Evolutionary conservation across 768 basidiomycete species (phyloP).

Genomic region (Xerocomus potaroensis): DNA sequence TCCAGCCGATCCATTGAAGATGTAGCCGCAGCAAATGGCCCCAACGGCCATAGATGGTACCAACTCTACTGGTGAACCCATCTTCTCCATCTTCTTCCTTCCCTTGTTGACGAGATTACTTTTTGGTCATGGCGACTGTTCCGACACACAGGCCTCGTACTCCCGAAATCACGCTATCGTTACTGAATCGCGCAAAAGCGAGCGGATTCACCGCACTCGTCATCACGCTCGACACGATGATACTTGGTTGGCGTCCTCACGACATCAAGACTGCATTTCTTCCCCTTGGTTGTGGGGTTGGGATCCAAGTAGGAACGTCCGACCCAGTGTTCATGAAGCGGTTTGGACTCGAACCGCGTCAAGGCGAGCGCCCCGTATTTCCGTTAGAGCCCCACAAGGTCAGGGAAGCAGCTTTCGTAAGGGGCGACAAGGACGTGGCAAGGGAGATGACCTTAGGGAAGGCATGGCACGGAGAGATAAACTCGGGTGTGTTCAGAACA

Average conservation of each 20-base stretch:
- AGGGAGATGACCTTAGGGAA: conserved; percentile 43
- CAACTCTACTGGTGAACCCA: conserved; percentile 42
- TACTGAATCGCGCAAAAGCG: conserved; percentile 62
- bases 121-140: no score
- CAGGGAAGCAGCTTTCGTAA: conserved; percentile 34
- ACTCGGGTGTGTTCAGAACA: conserved; percentile 55
- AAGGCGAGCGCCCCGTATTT: conserved; percentile 41
- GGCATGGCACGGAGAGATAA: conserved; percentile 61
- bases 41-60: conserved; percentile 42
- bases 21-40: conserved; percentile 43
- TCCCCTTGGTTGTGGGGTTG: conserved; percentile 63
- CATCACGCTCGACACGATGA: conserved; percentile 75
- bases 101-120: no score
- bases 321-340: conserved; percentile 78
- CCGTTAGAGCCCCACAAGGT: conserved; percentile 54
- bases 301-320: conserved; percentile 61
- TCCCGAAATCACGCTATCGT: conserved; percentile 56
- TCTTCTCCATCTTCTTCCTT: no score
- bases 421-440: conserved; percentile 46
- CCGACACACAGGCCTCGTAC: conserved; percentile 69
- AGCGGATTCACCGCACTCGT: conserved; percentile 67
- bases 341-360: conserved; percentile 40
- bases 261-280: conserved; percentile 63
- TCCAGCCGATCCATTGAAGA: conserved; percentile 38
- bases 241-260: conserved; percentile 72